Evolutionary conservation across 345 rosid species (phyloP).

Genomic region (Litchi chinensis): DNA sequence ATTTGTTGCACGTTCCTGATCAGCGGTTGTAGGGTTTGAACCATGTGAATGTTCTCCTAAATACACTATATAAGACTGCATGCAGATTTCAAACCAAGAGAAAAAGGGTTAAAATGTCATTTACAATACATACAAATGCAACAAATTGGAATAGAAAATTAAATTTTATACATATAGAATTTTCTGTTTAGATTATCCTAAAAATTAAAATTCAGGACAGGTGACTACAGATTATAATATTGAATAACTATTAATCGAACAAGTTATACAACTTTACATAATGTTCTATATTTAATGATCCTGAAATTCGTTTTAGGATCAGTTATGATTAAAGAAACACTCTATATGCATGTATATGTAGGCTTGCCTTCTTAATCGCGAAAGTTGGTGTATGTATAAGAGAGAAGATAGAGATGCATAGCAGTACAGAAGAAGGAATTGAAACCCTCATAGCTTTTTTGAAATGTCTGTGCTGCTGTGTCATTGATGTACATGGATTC

Average conservation of each 20-base stretch:
- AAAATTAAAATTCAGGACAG: too few relatives aligned
- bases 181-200: too few relatives aligned
- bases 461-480: background rate
- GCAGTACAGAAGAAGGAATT: background rate
- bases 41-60: slow-evolving; percentile 33
- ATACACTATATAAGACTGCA: slow-evolving; percentile 36
- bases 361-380: slow-evolving; percentile 13
- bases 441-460: background rate
- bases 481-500: too few relatives aligned
- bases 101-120: background rate
- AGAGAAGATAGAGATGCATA: background rate
- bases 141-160: background rate
- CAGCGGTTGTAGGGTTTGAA: background rate
- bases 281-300: too few relatives aligned
- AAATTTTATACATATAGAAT: background rate
- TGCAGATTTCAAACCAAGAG: background rate
- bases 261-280: too few relatives aligned
- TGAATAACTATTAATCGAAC: too few relatives aligned
- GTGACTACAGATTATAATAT: too few relatives aligned
- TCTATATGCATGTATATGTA: too few relatives aligned
- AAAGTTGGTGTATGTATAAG: background rate
- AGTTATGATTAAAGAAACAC: too few relatives aligned
- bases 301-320: too few relatives aligned
- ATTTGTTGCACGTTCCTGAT: slow-evolving; percentile 15
- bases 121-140: background rate